Conservation (phyloP, 1,284 basidiomycete genomes). For the Tilletia caries region DNA sequence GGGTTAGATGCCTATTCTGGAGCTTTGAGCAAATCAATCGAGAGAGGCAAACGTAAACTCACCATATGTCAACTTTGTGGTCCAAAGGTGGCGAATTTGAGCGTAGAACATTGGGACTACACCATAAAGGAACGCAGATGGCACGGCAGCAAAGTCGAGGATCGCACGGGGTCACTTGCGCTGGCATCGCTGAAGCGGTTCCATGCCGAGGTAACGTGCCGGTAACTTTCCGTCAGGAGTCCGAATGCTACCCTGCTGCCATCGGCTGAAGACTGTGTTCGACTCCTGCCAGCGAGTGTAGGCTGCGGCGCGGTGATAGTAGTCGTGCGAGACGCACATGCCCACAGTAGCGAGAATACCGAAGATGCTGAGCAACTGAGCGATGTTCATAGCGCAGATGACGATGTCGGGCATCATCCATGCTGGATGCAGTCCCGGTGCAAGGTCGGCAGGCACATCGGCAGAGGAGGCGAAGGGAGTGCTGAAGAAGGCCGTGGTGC, state of each 20-base stretch:
- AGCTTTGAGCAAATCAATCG: background rate
- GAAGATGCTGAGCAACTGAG: slow-evolving; percentile 27
- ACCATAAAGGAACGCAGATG: slow-evolving; percentile 47
- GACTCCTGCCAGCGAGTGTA: slow-evolving; percentile 34
- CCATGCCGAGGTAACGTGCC: slow-evolving; percentile 30
- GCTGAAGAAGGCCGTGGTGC: slow-evolving; percentile 17
- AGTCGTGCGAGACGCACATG: slow-evolving; percentile 44
- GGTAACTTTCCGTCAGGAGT: slow-evolving; percentile 20
- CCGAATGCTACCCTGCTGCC: slow-evolving; percentile 16
- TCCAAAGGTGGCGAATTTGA: slow-evolving; percentile 49
- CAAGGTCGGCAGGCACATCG: slow-evolving; percentile 13
- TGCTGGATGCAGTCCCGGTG: slow-evolving; percentile 22
- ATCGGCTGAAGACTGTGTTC: slow-evolving; percentile 15
- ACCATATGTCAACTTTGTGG: slow-evolving; percentile 45
- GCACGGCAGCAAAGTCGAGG: slow-evolving; percentile 39
- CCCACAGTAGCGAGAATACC: slow-evolving; percentile 34
- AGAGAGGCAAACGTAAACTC: background rate
- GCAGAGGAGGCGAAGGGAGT: slow-evolving; percentile 19
- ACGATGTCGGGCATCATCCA: slow-evolving; percentile 37
- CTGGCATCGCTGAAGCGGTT: slow-evolving; percentile 19
- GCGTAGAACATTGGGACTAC: slow-evolving; percentile 47
- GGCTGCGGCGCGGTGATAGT: slow-evolving; percentile 44
- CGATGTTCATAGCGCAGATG: slow-evolving; percentile 31
- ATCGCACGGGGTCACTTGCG: slow-evolving; percentile 19
- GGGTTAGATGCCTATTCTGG: background rate